Percentiles rank a stretch among this genome's conserved stretches.
Evolutionary conservation across 345 rosid species (phyloP).

Genomic region (Gossypium rotundifolium): DNA sequence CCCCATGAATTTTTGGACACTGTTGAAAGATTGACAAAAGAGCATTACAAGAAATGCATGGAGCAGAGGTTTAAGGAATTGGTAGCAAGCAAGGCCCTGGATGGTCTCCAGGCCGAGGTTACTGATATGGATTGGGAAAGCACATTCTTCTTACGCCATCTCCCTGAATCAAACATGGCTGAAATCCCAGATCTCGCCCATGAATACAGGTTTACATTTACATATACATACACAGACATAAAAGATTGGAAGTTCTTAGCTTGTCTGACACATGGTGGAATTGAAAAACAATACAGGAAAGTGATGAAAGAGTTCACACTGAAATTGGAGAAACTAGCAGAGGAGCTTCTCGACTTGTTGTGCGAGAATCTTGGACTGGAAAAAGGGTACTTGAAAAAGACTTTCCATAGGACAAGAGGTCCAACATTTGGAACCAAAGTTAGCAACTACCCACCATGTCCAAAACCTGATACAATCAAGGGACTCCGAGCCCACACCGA

Average conservation of each 20-base stretch:
- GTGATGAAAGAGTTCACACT: constrained; percentile 69
- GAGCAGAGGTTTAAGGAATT: constrained; percentile 78
- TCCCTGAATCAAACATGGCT: constrained; percentile 57
- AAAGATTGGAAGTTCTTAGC: no score
- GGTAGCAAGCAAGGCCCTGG: constrained; percentile 59
- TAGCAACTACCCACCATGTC: constrained; percentile 94
- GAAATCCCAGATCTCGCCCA: constrained; percentile 71
- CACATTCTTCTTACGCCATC: constrained; percentile 73
- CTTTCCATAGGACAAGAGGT: constrained; percentile 53
- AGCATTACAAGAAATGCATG: constrained; percentile 79
- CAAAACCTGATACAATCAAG: constrained; percentile 79
- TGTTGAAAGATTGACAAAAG: constrained; percentile 69
- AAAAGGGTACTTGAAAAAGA: constrained; percentile 67
- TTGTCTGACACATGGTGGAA: background rate
- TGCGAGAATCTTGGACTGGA: constrained; percentile 89
- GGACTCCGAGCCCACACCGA: constrained; percentile 95
- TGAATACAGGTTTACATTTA: constrained; percentile 48
- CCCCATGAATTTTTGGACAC: constrained; percentile 59
- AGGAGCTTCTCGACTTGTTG: constrained; percentile 64
- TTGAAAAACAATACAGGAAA: constrained; percentile 31
- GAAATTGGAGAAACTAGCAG: constrained; percentile 73
- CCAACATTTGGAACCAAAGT: constrained; percentile 95
- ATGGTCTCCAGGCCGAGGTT: constrained; percentile 53
- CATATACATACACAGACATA: no score
- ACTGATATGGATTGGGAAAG: constrained; percentile 90